Conservation (phyloP, 192 early-diverging fungal species). For the Podila clonocystis region DNA sequence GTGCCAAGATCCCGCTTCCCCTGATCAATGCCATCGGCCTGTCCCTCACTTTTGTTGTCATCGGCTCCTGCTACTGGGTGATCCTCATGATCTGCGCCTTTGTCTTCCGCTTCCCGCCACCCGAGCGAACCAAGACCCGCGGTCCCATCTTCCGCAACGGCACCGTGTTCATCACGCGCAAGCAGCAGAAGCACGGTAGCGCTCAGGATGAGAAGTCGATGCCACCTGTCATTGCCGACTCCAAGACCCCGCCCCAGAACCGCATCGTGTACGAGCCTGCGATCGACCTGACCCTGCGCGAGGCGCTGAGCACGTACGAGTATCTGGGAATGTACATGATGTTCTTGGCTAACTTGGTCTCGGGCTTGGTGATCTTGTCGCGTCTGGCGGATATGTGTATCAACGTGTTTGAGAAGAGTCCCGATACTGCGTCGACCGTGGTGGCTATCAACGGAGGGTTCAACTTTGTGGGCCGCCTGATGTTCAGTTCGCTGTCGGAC, state of each 20-base stretch:
- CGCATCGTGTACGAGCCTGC: slow-evolving; percentile 52
- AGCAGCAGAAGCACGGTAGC: slow-evolving; percentile 43
- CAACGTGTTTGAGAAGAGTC: slow-evolving; percentile 60
- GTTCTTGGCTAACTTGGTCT: slow-evolving; percentile 69
- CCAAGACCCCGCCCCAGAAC: slow-evolving; percentile 57
- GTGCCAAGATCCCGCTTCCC: slow-evolving; percentile 69
- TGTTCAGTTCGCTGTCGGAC: slow-evolving; percentile 67
- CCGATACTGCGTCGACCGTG: slow-evolving; percentile 61
- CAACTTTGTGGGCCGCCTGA: slow-evolving; percentile 68
- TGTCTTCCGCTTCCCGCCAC: slow-evolving; percentile 69
- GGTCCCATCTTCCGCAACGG: slow-evolving; percentile 60
- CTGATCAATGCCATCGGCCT: slow-evolving; percentile 67
- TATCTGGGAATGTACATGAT: slow-evolving; percentile 69
- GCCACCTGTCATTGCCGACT: slow-evolving; percentile 59
- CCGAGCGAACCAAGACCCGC: slow-evolving; percentile 66
- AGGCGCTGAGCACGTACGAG: slow-evolving; percentile 66
- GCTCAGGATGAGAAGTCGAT: slow-evolving; percentile 42
- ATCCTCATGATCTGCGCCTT: slow-evolving; percentile 64
- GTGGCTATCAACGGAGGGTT: slow-evolving; percentile 70
- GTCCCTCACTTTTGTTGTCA: slow-evolving; percentile 69
- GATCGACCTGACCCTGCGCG: slow-evolving; percentile 61
- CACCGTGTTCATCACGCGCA: slow-evolving; percentile 43
- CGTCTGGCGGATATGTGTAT: slow-evolving; percentile 65
- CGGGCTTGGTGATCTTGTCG: slow-evolving; percentile 70
- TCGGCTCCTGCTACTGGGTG: slow-evolving; percentile 70